phyloP scores from a whole-genome alignment of 148 eudicot species.

The Suaeda aralocaspica region DNA sequence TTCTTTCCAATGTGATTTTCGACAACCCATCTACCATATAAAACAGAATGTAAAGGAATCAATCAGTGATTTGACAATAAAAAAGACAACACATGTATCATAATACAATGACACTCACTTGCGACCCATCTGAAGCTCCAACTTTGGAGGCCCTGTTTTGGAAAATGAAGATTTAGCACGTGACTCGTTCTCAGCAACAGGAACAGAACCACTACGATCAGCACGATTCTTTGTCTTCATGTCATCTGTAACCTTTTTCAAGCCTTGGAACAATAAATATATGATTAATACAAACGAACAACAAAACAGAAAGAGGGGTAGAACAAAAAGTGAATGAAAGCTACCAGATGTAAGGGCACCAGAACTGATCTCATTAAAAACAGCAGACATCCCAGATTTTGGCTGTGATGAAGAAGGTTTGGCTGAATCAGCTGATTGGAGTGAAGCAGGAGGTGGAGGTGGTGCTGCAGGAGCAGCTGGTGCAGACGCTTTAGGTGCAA shows the following conservation, averaged over 20 bases:
- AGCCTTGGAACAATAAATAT: slow-evolving; percentile 41
- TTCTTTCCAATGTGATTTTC: slow-evolving; percentile 84
- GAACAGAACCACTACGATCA: slow-evolving; percentile 73
- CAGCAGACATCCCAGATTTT: slow-evolving; percentile 86
- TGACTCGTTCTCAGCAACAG: slow-evolving; percentile 54
- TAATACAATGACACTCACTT: slow-evolving; percentile 54
- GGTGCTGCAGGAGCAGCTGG: slow-evolving; percentile 71
- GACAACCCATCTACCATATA: slow-evolving; percentile 71
- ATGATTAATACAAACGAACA: slow-evolving; percentile 11
- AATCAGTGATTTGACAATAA: slow-evolving; percentile 5
- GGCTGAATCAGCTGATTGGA: slow-evolving; percentile 57
- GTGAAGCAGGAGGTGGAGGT: slow-evolving; percentile 82
- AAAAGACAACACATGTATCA: neutral
- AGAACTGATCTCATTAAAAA: slow-evolving; percentile 76
- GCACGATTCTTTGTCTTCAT: slow-evolving; percentile 92
- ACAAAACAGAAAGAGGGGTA: neutral
- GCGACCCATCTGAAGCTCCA: slow-evolving; percentile 98
- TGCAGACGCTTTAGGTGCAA: slow-evolving; percentile 52
- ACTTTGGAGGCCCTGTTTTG: slow-evolving; percentile 79
- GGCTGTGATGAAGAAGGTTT: slow-evolving; percentile 72
- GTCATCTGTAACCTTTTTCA: slow-evolving; percentile 82
- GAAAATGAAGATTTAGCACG: slow-evolving; percentile 44
- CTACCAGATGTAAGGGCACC: slow-evolving; percentile 72
- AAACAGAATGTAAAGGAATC: neutral
- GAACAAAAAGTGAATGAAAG: neutral